These are phyloP conservation scores for Arthrobotrys iridis DNA, from an alignment of 2,329 filamentous ascomycete species.

Conservation along the genomic window DNA sequence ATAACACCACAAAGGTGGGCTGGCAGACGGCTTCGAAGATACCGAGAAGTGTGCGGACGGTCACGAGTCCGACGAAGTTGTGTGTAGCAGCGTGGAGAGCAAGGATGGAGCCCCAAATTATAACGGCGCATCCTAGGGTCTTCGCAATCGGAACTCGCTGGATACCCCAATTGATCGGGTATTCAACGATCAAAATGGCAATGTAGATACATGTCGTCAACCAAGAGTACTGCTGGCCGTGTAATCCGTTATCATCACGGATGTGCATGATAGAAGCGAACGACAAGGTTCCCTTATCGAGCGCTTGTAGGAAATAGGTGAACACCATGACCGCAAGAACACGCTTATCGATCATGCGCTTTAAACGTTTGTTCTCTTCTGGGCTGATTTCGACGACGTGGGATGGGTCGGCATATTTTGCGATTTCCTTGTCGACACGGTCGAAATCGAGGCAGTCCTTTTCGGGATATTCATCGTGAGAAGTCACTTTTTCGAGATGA, in stretches of 20 bases:
- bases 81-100: conserved; percentile 71
- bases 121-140: conserved; percentile 72
- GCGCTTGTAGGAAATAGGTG: conserved; percentile 77
- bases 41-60: conserved; percentile 73
- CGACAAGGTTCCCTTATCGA: conserved; percentile 74
- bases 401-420: conserved; percentile 71
- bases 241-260: conserved; percentile 60
- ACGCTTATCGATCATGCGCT: conserved; percentile 73
- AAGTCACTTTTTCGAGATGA: conserved; percentile 65
- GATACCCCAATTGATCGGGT: conserved; percentile 74
- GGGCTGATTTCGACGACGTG: conserved; percentile 68
- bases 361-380: conserved; percentile 71
- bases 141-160: conserved; percentile 74
- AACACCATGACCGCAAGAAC: conserved; percentile 76
- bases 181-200: conserved; percentile 75
- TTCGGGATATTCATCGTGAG: conserved; percentile 56
- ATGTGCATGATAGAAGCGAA: conserved; percentile 73
- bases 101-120: conserved; percentile 71
- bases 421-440: conserved; percentile 75
- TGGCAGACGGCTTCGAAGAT: conserved; percentile 77
- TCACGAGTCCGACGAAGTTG: conserved; percentile 70
- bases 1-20: conserved; percentile 74
- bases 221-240: conserved; percentile 69
- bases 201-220: conserved; percentile 79
- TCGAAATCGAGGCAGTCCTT: conserved; percentile 69